Base-by-base conservation (phyloP, 805 yeast species). In the Candida glaebosa region DNA sequence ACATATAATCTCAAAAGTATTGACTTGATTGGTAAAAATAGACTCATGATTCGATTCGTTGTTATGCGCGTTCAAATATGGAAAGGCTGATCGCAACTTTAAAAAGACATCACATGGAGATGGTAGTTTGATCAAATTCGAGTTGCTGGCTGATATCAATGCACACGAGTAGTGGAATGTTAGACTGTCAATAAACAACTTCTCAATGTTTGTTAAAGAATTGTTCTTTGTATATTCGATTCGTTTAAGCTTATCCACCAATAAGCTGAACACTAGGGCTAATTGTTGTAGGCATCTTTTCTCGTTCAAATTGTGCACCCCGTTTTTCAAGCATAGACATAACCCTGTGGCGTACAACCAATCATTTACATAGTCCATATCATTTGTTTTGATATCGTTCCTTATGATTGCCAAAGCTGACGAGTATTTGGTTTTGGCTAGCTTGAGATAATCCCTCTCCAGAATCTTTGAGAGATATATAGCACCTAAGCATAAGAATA, bases 291-390 rank as follows among this genome's bases (percentile, higher is more conserved):
- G 39, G 28, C 44, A 41, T 33, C 40, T 16, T 10, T 26, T 32
- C 5, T 25, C 44, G 20, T 33, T 41, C 3, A 28, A 12, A 10
- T 40, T 40, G 18, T 16, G 22, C n/a, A 38, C 31, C 24, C 44
- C 17, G 28, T 41, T 38, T 6, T 38, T 32, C 18, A 41, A 24
- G 20, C 44, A 41, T 15, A 41, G 19, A 26, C 37, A 19, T 9
- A 41, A 26, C 17, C 40, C 40, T 19, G 38, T 38, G 16, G 44
- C 36, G 19, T 33, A 26, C 15, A 41, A 22, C 44, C 44, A 41
- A 33, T 41, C 40, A 18, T 34, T 30, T 17, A 33, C 40, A 17
- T 36, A 18, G 28, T 41, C 44, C 5, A 36, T 18, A 5, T 28
- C 15, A 16, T 37, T 37, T 18, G 30, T 22, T 12, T 18, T n/a